A percentile compares a stretch with the other conserved stretches of the same genome.
Evolutionary conservation across 176 grass and related monocot species (phyloP).

Genomic region (Cocos nucifera): DNA sequence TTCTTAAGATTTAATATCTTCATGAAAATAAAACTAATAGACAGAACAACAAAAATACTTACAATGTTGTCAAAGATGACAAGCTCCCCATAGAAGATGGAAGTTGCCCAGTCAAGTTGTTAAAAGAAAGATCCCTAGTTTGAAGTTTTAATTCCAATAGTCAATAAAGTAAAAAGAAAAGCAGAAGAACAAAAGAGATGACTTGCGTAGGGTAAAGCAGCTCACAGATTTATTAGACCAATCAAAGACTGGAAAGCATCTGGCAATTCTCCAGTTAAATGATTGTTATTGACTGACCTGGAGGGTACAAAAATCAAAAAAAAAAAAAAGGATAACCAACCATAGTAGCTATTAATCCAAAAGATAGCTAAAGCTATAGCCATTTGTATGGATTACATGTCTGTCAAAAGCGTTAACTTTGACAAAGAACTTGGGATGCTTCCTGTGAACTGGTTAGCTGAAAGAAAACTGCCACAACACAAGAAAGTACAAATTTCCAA

Average conservation of each 20-base stretch:
- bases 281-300: slow-evolving; percentile 78
- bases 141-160: slow-evolving; percentile 18
- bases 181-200: background rate
- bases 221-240: slow-evolving; percentile 79
- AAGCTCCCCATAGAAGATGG: slow-evolving; percentile 75
- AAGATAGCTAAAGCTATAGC: too few species aligned
- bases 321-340: background rate
- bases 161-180: slow-evolving; percentile 10
- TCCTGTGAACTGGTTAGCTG: slow-evolving; percentile 79
- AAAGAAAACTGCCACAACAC: slow-evolving; percentile 60
- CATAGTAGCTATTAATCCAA: too few species aligned
- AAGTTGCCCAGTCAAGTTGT: slow-evolving; percentile 72
- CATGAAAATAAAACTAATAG: slow-evolving; percentile 4
- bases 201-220: slow-evolving; percentile 1
- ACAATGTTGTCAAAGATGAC: slow-evolving; percentile 80
- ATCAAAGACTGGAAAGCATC: slow-evolving; percentile 65
- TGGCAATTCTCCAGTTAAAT: slow-evolving; percentile 67
- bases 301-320: slow-evolving; percentile 15
- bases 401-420: slow-evolving; percentile 47
- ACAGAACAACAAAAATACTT: slow-evolving; percentile 18
- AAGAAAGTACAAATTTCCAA: background rate
- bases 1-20: background rate
- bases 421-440: slow-evolving; percentile 75
- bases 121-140: slow-evolving; percentile 81
- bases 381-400: slow-evolving; percentile 40